A percentile compares a stretch with the other conserved stretches of the same genome.
These are phyloP conservation scores for Carallia pectinifolia DNA, from an alignment of 345 rosid species.

Conservation along the genomic window DNA sequence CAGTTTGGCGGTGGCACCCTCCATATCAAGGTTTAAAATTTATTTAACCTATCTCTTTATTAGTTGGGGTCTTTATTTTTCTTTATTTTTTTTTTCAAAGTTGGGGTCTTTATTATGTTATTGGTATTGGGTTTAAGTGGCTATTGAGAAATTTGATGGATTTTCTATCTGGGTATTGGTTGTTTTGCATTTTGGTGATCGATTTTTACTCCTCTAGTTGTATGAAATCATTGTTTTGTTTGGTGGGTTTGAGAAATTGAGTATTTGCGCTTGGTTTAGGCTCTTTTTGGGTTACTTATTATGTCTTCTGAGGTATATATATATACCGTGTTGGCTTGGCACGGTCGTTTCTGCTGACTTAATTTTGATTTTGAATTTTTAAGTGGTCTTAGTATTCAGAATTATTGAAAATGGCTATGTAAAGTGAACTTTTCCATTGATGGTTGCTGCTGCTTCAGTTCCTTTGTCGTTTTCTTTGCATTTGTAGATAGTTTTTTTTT, in stretches of 20 bases:
- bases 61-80: too few relatives aligned
- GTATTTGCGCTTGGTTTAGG: not conserved
- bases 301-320: not conserved
- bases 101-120: not conserved
- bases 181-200: not conserved
- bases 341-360: not conserved
- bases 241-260: not conserved
- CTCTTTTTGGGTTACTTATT: not conserved
- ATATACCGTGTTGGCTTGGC: not conserved
- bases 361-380: too few relatives aligned
- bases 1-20: conserved; percentile 92
- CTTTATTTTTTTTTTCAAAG: too few relatives aligned
- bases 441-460: not conserved
- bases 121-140: not conserved
- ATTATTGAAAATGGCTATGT: not conserved
- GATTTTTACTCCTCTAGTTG: not conserved
- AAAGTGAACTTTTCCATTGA: not conserved
- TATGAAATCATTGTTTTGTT: not conserved
- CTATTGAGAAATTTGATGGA: not conserved
- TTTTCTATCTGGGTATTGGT: conserved; percentile 2
- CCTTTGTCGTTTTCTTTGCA: not conserved
- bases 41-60: not conserved
- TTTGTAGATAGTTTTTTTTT: too few relatives aligned
- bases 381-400: not conserved
- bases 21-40: conserved; percentile 58